Conservation (phyloP, 2,329 filamentous ascomycete genomes). For the Colletotrichum eremochloae region DNA sequence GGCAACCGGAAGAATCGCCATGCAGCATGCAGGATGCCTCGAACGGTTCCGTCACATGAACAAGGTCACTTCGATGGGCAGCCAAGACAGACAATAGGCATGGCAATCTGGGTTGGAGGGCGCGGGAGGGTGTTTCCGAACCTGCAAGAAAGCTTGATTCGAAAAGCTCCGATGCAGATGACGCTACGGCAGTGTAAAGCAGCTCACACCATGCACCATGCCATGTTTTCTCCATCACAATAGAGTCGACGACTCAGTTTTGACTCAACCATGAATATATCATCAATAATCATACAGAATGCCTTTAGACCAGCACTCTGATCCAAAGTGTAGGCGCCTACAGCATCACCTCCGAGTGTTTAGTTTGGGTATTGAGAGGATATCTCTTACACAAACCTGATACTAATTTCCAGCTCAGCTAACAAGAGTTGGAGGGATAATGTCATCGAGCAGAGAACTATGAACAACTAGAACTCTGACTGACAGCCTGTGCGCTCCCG, state of each 20-base stretch:
- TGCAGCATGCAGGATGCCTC: not conserved
- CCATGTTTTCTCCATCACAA: not conserved
- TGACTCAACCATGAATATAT: not conserved
- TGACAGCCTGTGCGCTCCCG: not conserved
- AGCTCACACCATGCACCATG: no score
- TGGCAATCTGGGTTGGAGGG: not conserved
- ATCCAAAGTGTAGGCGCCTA: not conserved
- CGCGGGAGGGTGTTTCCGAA: not conserved
- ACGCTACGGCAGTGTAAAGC: not conserved
- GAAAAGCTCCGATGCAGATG: not conserved
- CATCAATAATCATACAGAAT: not conserved
- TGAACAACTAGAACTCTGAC: no score
- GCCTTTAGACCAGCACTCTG: no score
- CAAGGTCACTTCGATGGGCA: not conserved
- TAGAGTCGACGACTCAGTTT: not conserved
- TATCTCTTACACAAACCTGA: not conserved
- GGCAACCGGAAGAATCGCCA: not conserved
- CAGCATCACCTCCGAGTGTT: not conserved
- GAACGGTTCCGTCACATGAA: not conserved
- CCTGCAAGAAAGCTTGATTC: constrained; percentile 5
- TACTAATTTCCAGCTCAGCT: not conserved
- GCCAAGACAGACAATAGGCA: not conserved
- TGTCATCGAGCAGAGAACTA: no score
- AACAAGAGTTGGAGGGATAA: not conserved
- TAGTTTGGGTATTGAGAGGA: no score